Evolutionary conservation across 2,329 filamentous ascomycete genomes (phyloP).

Genomic region (Trichoderma sp.): DNA sequence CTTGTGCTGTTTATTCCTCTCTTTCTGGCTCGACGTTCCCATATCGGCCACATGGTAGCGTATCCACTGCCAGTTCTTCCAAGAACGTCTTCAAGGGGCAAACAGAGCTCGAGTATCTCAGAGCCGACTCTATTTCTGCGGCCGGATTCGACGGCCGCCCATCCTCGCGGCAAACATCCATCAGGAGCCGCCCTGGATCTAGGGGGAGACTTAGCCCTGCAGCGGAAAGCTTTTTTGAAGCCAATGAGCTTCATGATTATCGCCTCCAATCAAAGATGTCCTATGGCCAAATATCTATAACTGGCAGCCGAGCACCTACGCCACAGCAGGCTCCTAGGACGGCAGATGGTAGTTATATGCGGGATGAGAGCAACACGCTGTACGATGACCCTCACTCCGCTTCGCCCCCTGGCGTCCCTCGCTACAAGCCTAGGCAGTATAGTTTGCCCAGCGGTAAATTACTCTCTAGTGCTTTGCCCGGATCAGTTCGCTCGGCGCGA

Average conservation of each 20-base stretch:
- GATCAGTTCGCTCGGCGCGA: slow-evolving; percentile 24
- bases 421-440: slow-evolving; percentile 21
- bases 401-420: slow-evolving; percentile 22
- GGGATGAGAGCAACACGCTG: slow-evolving; percentile 8
- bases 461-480: background rate
- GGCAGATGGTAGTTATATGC: slow-evolving; percentile 21
- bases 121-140: background rate
- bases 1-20: slow-evolving; percentile 28
- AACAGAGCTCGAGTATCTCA: background rate
- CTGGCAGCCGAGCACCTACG: slow-evolving; percentile 2
- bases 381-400: slow-evolving; percentile 1
- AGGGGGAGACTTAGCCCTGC: slow-evolving; percentile 1
- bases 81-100: background rate
- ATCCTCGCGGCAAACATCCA: background rate
- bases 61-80: slow-evolving; percentile 14
- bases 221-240: background rate
- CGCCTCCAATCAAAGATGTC: slow-evolving; percentile 1
- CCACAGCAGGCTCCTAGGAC: slow-evolving; percentile 13
- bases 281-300: slow-evolving; percentile 21
- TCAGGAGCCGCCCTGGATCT: background rate
- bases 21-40: background rate
- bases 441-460: slow-evolving; percentile 20
- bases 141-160: background rate
- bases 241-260: background rate
- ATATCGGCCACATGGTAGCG: slow-evolving; percentile 16